Evolutionary conservation across 2,329 filamentous ascomycete genomes (phyloP).

Genomic region (Claviceps cyperi): DNA sequence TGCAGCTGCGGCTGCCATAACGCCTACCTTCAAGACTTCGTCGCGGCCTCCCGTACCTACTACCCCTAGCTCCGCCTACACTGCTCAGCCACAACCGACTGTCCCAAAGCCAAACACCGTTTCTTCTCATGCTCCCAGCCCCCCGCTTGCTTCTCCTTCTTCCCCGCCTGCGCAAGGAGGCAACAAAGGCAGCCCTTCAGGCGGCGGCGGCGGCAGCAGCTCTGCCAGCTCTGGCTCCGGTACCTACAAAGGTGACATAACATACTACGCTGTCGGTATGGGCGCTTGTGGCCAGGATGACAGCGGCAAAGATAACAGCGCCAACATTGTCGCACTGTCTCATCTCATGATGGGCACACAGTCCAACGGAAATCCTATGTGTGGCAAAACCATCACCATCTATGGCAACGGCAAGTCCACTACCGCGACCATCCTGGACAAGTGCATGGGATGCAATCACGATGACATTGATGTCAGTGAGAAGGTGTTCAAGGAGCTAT

Average conservation of each 20-base stretch:
- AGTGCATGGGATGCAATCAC: conserved; percentile 54
- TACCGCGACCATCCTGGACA: conserved; percentile 52
- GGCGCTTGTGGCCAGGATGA: conserved; percentile 55
- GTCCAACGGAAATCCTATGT: conserved; percentile 57
- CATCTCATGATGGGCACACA: conserved; percentile 43
- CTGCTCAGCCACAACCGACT: conserved; percentile 6
- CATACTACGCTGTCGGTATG: conserved; percentile 57
- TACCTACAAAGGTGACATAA: conserved; percentile 47
- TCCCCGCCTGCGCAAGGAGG: conserved; percentile 6
- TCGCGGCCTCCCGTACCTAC: conserved; percentile 6
- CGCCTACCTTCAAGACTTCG: conserved; percentile 13
- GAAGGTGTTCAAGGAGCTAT: conserved; percentile 40
- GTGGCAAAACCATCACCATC: conserved; percentile 55
- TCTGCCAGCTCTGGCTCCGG: conserved; percentile 11
- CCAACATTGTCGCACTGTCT: conserved; percentile 57
- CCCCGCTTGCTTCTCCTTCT: conserved; percentile 7
- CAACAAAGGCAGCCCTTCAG: background rate
- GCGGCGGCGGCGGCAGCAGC: conserved; percentile 5
- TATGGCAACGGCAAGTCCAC: conserved; percentile 41
- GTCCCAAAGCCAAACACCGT: conserved; percentile 3
- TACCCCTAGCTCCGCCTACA: conserved; percentile 6
- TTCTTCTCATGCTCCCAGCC: conserved; percentile 6
- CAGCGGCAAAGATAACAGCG: conserved; percentile 34
- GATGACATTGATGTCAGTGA: conserved; percentile 46
- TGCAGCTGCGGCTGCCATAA: conserved; percentile 13